Conservation (phyloP, 1,284 basidiomycete species). For the Naganishia sp. region DNA sequence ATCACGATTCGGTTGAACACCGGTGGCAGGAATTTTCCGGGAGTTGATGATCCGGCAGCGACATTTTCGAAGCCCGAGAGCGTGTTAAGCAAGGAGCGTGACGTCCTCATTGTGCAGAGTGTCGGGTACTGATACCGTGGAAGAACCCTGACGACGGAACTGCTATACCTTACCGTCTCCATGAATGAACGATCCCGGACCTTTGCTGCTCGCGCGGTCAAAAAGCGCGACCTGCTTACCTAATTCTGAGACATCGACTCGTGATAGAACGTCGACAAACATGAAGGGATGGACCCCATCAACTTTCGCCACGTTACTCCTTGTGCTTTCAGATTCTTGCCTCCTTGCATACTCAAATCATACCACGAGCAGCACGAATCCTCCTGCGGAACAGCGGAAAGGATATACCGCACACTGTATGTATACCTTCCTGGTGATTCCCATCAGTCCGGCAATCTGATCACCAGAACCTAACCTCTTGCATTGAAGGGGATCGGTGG, state of each 20-base stretch:
- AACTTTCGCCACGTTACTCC: background rate
- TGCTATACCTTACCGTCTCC: background rate
- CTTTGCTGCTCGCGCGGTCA: background rate
- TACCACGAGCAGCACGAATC: background rate
- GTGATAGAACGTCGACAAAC: conserved; percentile 15
- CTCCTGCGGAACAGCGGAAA: background rate
- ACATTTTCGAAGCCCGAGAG: conserved; percentile 8
- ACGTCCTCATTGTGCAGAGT: background rate
- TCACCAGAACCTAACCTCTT: too few relatives aligned
- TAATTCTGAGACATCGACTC: conserved; percentile 15
- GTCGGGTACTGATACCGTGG: background rate
- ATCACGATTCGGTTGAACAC: conserved; percentile 20
- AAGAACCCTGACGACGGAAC: background rate
- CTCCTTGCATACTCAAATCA: background rate
- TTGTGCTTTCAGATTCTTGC: background rate
- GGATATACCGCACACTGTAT: too few relatives aligned
- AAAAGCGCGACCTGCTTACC: conserved; percentile 26
- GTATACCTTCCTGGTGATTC: background rate
- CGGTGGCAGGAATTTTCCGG: conserved; percentile 15
- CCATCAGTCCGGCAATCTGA: background rate
- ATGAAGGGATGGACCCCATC: background rate
- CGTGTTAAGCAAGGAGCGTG: conserved; percentile 3
- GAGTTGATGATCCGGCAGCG: background rate
- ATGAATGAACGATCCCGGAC: conserved; percentile 7
- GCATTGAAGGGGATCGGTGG: too few relatives aligned